Percentiles rank a stretch among this genome's conserved stretches.
Conservation (phyloP, 2,329 filamentous ascomycete species). For the Arthrobotrys conoides region DNA sequence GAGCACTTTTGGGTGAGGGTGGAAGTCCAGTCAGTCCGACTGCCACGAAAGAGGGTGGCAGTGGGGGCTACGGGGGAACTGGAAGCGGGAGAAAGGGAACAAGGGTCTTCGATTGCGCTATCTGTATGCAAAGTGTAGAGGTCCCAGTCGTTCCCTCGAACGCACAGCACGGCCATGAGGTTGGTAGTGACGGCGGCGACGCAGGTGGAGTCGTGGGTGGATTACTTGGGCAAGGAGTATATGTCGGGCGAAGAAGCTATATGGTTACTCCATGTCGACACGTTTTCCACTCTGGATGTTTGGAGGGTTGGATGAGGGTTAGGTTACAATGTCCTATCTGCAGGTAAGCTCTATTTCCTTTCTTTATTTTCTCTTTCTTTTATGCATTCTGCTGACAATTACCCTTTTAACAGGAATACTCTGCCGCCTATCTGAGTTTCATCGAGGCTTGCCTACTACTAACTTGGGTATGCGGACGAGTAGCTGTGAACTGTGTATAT, state of each 20-base stretch:
- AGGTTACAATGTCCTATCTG: conserved; percentile 95
- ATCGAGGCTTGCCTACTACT: background rate
- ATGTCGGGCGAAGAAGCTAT: conserved; percentile 81
- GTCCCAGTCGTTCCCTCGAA: conserved; percentile 79
- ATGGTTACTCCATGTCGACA: conserved; percentile 98
- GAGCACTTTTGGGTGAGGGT: conserved; percentile 65
- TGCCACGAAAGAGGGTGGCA: conserved; percentile 63
- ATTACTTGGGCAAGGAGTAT: conserved; percentile 68
- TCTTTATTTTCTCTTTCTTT: background rate
- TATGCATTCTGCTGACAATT: conserved; percentile 17
- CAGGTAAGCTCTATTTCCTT: conserved; percentile 67
- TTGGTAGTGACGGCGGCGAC: conserved; percentile 51
- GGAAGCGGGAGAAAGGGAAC: conserved; percentile 68
- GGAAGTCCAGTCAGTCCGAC: conserved; percentile 67
- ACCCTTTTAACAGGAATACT: conserved; percentile 60
- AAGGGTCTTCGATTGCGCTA: conserved; percentile 88
- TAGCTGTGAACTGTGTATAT: conserved; percentile 4
- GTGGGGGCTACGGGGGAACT: conserved; percentile 10
- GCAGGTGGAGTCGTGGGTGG: conserved; percentile 73
- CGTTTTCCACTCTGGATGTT: conserved; percentile 90
- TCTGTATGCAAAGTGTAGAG: conserved; percentile 92
- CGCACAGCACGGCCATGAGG: conserved; percentile 64
- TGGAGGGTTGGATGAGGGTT: conserved; percentile 97
- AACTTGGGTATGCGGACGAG: background rate
- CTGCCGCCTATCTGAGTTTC: conserved; percentile 63